phyloP scores from a whole-genome alignment of 1,284 basidiomycete genomes.

The Trichosporon sp. region DNA sequence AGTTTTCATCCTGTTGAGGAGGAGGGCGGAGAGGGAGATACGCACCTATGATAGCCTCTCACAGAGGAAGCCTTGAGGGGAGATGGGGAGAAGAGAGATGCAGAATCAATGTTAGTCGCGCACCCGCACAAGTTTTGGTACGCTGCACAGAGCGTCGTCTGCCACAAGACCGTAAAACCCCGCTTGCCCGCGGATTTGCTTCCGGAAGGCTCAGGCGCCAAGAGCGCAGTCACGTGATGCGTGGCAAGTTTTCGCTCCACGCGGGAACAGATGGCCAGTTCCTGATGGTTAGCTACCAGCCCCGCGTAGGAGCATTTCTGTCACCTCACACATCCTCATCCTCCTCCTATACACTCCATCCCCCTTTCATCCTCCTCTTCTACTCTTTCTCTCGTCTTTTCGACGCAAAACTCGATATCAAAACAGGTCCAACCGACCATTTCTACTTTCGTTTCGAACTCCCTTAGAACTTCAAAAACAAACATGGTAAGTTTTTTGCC shows the following conservation, averaged over 20 bases:
- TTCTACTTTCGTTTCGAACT: slow-evolving; percentile 20
- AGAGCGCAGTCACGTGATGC: slow-evolving; percentile 1
- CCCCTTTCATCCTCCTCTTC: slow-evolving; percentile 4
- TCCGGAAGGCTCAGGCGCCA: not conserved
- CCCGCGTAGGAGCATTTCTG: not conserved
- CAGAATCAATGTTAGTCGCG: slow-evolving; percentile 15
- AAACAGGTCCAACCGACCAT: slow-evolving; percentile 17
- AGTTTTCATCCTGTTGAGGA: slow-evolving; percentile 39
- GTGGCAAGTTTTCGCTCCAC: slow-evolving; percentile 12
- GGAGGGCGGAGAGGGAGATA: slow-evolving; percentile 2
- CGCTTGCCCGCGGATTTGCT: slow-evolving; percentile 9
- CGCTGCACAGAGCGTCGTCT: not conserved
- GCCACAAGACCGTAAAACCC: not conserved
- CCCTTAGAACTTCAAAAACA: slow-evolving; percentile 13
- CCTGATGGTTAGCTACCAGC: slow-evolving; percentile 15
- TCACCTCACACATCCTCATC: slow-evolving; percentile 20
- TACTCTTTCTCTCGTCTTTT: slow-evolving; percentile 18
- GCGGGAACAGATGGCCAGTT: not conserved
- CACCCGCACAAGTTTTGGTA: slow-evolving; percentile 3
- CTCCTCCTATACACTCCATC: slow-evolving; percentile 17
- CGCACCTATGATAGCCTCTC: slow-evolving; percentile 17
- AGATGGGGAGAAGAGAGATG: slow-evolving; percentile 4
- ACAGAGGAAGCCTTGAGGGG: slow-evolving; percentile 12
- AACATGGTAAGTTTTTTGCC: slow-evolving; percentile 21
- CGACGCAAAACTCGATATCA: slow-evolving; percentile 21